A percentile compares a stretch with the other conserved stretches of the same genome.
phyloP scores from a whole-genome alignment of 305 asterid genomes.

The Fraxinus platypoda region DNA sequence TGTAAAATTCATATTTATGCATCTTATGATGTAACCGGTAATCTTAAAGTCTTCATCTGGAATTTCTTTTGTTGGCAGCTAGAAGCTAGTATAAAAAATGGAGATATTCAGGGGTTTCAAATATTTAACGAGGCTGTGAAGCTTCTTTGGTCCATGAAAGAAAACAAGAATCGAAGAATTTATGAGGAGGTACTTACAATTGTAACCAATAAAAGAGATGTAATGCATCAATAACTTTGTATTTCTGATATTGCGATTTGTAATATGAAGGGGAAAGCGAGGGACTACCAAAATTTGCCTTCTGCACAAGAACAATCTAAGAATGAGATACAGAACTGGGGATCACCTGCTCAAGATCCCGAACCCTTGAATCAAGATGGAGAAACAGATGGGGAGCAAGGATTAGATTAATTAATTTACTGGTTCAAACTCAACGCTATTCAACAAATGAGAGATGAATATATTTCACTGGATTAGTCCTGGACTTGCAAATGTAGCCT shows the following conservation, averaged over 20 bases:
- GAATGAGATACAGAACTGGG: slow-evolving; percentile 46
- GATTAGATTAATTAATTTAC: slow-evolving; percentile 22
- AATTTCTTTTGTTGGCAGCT: slow-evolving; percentile 50
- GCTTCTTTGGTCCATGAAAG: slow-evolving; percentile 36
- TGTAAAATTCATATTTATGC: not conserved
- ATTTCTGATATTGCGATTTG: not conserved
- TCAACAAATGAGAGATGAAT: not conserved
- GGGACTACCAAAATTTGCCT: slow-evolving; percentile 49
- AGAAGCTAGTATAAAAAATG: slow-evolving; percentile 67
- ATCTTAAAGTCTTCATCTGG: slow-evolving; percentile 24
- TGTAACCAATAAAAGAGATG: slow-evolving; percentile 6
- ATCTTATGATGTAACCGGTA: not conserved
- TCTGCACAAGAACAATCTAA: slow-evolving; percentile 45
- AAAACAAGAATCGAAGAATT: slow-evolving; percentile 28
- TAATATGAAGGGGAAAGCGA: slow-evolving; percentile 26
- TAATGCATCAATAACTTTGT: not conserved
- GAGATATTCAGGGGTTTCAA: slow-evolving; percentile 69
- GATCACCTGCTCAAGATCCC: slow-evolving; percentile 33
- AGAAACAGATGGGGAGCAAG: slow-evolving; percentile 36
- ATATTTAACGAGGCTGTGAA: slow-evolving; percentile 46
- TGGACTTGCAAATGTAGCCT: not conserved
- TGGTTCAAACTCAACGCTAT: not conserved
- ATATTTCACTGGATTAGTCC: not conserved
- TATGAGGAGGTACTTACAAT: slow-evolving; percentile 47
- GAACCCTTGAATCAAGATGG: slow-evolving; percentile 44